A percentile compares a stretch with the other conserved stretches of the same genome.
Conservation (phyloP, 2,329 filamentous ascomycete genomes). For the Chaetomiaceae sp. region DNA sequence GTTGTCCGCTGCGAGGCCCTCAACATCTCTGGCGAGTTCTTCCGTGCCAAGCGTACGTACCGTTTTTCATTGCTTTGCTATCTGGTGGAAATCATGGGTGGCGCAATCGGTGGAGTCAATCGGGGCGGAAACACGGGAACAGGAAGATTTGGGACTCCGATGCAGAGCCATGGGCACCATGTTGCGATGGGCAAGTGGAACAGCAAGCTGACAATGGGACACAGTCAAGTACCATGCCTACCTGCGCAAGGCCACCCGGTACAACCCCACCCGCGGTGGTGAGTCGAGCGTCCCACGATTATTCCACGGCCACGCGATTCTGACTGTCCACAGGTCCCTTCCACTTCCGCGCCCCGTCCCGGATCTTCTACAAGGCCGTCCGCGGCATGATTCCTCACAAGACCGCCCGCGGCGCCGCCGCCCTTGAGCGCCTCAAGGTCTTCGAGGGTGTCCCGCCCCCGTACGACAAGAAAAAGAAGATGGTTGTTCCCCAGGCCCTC, state of each 20-base stretch:
- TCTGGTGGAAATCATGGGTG: neutral
- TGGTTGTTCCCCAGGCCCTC: constrained; percentile 97
- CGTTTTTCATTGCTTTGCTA: constrained; percentile 22
- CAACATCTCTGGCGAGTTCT: constrained; percentile 99
- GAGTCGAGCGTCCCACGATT: constrained; percentile 42
- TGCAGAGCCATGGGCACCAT: neutral
- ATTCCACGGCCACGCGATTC: constrained; percentile 39
- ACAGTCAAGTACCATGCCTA: constrained; percentile 99
- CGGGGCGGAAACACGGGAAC: neutral
- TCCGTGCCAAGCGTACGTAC: constrained; percentile 98
- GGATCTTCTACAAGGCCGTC: constrained; percentile 99
- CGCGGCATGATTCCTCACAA: constrained; percentile 99
- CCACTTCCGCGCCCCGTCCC: constrained; percentile 98
- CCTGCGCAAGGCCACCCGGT: constrained; percentile 99
- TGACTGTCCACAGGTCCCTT: constrained; percentile 71
- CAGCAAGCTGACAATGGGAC: constrained; percentile 45
- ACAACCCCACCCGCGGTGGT: constrained; percentile 98
- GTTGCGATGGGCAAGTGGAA: constrained; percentile 6
- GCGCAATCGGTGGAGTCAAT: neutral
- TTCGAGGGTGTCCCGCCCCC: constrained; percentile 99
- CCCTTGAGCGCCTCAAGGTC: constrained; percentile 97
- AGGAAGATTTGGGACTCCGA: neutral
- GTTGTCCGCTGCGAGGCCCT: constrained; percentile 97
- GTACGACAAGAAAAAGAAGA: constrained; percentile 99
- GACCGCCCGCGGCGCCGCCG: constrained; percentile 94